Evolutionary conservation across 768 basidiomycete species (phyloP).

Genomic region (Terana coerulea): DNA sequence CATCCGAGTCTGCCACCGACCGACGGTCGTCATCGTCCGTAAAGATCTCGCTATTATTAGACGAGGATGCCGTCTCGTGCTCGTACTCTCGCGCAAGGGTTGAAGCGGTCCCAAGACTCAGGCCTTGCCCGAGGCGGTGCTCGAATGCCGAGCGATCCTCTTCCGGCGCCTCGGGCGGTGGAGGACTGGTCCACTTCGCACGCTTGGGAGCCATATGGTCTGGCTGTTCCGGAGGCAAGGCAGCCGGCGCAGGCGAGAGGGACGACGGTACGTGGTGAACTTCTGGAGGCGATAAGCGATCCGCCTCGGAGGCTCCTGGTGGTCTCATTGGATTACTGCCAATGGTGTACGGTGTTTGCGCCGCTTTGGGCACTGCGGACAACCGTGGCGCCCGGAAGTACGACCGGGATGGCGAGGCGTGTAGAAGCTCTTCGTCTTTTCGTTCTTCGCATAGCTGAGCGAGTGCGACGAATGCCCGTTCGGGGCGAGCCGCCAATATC

Average conservation of each 20-base stretch:
- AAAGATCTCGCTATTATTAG: slow-evolving; percentile 59
- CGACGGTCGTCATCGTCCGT: slow-evolving; percentile 63
- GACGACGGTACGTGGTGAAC: slow-evolving; percentile 15
- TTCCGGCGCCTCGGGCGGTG: slow-evolving; percentile 70
- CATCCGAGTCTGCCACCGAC: slow-evolving; percentile 60
- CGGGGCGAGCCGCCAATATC: slow-evolving; percentile 75
- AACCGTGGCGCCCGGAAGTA: slow-evolving; percentile 43
- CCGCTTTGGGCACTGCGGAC: slow-evolving; percentile 38
- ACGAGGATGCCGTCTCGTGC: slow-evolving; percentile 44
- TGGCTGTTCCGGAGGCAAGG: slow-evolving; percentile 36
- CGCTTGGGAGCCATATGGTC: slow-evolving; percentile 77
- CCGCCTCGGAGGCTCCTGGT: slow-evolving; percentile 34
- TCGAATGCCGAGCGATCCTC: slow-evolving; percentile 67
- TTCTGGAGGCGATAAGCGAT: slow-evolving; percentile 51
- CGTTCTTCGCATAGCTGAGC: slow-evolving; percentile 93
- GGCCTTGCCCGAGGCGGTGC: slow-evolving; percentile 57
- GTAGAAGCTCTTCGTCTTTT: slow-evolving; percentile 58
- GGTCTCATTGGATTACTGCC: slow-evolving; percentile 58
- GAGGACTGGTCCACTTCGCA: slow-evolving; percentile 82
- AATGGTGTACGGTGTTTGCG: slow-evolving; percentile 69
- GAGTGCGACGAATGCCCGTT: slow-evolving; percentile 76
- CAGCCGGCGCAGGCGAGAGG: slow-evolving; percentile 14
- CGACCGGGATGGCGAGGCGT: slow-evolving; percentile 44
- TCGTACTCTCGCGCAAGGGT: slow-evolving; percentile 56
- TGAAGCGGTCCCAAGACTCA: slow-evolving; percentile 67